phyloP scores from a whole-genome alignment of 306 rosid genomes.

The Dalbergia cochinchinensis region DNA sequence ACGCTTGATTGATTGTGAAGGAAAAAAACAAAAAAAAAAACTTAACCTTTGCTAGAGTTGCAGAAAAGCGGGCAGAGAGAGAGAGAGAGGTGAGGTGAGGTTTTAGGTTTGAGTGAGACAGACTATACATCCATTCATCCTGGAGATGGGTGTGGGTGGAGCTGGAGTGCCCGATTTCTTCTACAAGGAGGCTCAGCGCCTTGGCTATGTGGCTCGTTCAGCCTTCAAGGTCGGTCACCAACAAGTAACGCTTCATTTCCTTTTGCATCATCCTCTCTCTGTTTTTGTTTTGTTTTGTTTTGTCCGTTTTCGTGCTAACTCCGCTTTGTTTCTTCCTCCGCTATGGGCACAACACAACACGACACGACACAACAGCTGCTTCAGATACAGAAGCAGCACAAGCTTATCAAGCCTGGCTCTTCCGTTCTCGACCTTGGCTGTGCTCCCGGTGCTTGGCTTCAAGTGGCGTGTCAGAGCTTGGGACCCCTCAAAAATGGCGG shows the following conservation, averaged over 20 bases:
- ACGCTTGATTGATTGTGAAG: no score
- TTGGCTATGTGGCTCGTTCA: conserved; percentile 94
- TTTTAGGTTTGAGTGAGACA: conserved; percentile 18
- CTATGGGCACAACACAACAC: no score
- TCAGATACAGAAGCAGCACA: conserved; percentile 87
- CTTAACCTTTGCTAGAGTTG: background rate
- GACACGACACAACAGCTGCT: conserved; percentile 49
- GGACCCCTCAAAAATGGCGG: conserved; percentile 78
- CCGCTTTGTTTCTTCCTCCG: no score
- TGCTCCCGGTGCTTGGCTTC: conserved; percentile 99
- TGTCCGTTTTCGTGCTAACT: background rate
- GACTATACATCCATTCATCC: background rate
- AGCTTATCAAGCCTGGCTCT: conserved; percentile 67
- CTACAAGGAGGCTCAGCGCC: conserved; percentile 96
- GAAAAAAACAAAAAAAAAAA: no score
- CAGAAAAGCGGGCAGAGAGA: background rate
- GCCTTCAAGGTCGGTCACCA: conserved; percentile 68
- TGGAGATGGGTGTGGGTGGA: conserved; percentile 71
- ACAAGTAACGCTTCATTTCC: background rate
- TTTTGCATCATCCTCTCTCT: background rate
- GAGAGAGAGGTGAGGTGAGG: background rate
- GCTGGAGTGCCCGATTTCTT: conserved; percentile 87
- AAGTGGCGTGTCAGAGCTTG: conserved; percentile 93
- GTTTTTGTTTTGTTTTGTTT: background rate
- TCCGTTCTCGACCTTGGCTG: conserved; percentile 93